Base-by-base conservation (phyloP, 2,329 filamentous ascomycete species). In the Penicillium rolfsii region DNA sequence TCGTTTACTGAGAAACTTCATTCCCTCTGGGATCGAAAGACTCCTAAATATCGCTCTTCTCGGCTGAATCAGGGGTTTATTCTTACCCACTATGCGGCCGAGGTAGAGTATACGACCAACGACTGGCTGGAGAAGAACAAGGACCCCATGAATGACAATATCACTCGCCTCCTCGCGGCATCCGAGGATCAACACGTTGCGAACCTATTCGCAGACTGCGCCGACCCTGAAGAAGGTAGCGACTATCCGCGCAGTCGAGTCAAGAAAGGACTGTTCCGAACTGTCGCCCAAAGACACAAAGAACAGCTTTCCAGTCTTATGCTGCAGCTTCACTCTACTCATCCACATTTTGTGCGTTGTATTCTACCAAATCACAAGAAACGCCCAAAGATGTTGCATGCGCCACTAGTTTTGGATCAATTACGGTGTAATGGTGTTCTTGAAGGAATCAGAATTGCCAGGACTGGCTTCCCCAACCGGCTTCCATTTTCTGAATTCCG, bases 81-180 rank as follows among this genome's bases (percentile, higher is more conserved):
- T 69, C 86, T 99, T 22, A 99, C 95, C 0, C 95, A 99, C 74
- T 99, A 99, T 73, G 95, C 95, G 26, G 93, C 95, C 28, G 95
- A 98, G 76, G 95, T 99, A 2, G 96, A 99, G 76, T 99, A 99
- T 75, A 93, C 90, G 0, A 99, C 95, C 0, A 87, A 94, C 59
- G 91, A 91, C 60, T 99, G 95, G 95, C 81, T 99, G 36, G 94
- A 98, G 77, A 99, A 98, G 84, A 99, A 99, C 82, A 99, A 99
- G 76, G 95, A 99, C 71, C 96, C 95, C 1, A 78, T 99, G 49
- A 98, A 98, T 71, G 96, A 99, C 82, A 99, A 98, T 64, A 85
- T 99, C 64, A 99, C 96, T 0, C 87, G 92, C 24, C 84, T 99
- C 7, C 84, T 99, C 38, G 91, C 93, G 40, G 83, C 85, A 14